Base-by-base conservation (phyloP, 768 basidiomycete species). In the Auriculariales sp. region DNA sequence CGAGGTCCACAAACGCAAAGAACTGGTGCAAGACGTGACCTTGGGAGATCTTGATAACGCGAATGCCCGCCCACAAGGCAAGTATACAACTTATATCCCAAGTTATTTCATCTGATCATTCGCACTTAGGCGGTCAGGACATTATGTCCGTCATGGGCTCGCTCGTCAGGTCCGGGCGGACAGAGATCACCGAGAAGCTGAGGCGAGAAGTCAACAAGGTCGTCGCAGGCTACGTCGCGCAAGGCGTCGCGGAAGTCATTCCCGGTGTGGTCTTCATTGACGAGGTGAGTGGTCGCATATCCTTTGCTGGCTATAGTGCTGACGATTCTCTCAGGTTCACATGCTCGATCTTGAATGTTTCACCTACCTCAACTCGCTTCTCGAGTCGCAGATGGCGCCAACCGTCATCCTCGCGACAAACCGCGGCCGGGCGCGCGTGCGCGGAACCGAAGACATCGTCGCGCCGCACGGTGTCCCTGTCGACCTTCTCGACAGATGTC, bases 261-360 rank as follows among this genome's bases (percentile, higher is more conserved):
- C 95, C 95, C 7, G 95, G 95, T 3, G 94, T 99, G 3, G 82
- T 98, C 12, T 99, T 99, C 65, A 93, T 99, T 53, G 95, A 98
- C 62, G 95, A 99, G 78, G 94, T 95, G 57, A 52, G 75, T 59
- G 22, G 5, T 15, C 1, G 27, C 15, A 19, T n/a, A n/a, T n/a
- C n/a, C n/a, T n/a, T n/a, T n/a, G n/a, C n/a, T n/a, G n/a, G n/a
- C 19, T 7, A 9, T 9, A 19, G 6, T 22, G 17, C 22, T 19
- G 19, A 22, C 19, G 11, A 10, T 29, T 30, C 15, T 14, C 24
- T 4, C 58, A 95, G 92, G 94, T 98, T 22, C 95, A 99, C 68
- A 98, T 98, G 94, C 80, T 99, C 53, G 95, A 99, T 64, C 93
- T 98, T 59, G 95, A 99, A 64, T 97, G 93, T 64, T 99, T 98